Evolutionary conservation across 148 eudicot species (phyloP), one percentile per base, ranked within the genome.

Genomic region (Persicaria tinctoria): DNA sequence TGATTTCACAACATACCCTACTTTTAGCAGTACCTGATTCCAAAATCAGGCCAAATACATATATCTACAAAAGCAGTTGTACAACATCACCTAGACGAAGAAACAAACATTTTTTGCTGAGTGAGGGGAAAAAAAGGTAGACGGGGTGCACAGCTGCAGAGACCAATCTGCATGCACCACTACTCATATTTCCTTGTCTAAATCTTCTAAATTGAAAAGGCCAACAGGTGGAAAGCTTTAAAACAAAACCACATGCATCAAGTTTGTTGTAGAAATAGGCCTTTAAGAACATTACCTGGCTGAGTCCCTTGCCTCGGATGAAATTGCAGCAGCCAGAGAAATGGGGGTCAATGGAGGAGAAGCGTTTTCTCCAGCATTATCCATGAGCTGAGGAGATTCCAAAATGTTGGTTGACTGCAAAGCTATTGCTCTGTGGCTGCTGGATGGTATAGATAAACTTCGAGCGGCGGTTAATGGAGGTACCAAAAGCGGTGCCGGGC

Each of bases 271-370:
- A 8, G 27, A 18, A 57, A 57, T 27, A 3, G 32, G 12, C 68
- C 68, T 41, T 66, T 2, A 1, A 60, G 3, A 44, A 66, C 46
- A 46, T 71, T 71, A 71, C 76, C 60, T 73, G 77, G 62, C 27
- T 45, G 79, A 59, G 71, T 18, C 70, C 64, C 81, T 74, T 23
- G 78, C 59, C 68, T 82, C 79, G 41, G 77, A 54, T 50, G 82
- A 66, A 46, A 75, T 20, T 54, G 82, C 77, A 75, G 81, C 81
- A 46, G 87, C 85, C 54, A 91, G 81, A 11, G 91, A 88, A 46
- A 95, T 83, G 38, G 93, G 96, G 5, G 97, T 84, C 72, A 91
- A 54, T 70, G 97, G 91, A 83, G 96, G 96, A 71, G 98, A 91
- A 83, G 81, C 77, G 6, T 75, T 74, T 64, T 82, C 78, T 78